Base-by-base conservation (phyloP, 164 flowering plant species). In the Malania oleifera region DNA sequence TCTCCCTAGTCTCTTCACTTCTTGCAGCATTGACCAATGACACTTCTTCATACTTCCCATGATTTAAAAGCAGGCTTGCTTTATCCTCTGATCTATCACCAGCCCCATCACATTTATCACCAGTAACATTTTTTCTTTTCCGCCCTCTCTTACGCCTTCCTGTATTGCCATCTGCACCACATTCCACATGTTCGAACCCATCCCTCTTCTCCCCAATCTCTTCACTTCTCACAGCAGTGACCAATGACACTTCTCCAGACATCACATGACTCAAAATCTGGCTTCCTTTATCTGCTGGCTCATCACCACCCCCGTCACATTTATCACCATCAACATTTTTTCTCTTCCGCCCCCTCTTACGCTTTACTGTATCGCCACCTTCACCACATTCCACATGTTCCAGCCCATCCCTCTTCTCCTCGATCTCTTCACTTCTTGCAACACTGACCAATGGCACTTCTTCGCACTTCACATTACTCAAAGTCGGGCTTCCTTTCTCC, bases 341-440 rank as follows among this genome's bases (percentile, higher is more conserved):
- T 19, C 59, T 56, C 24, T 57, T 68, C 40, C 52, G 52, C 35
- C 22, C 59, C 27, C 35, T 40, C 19, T 26, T 61, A 29, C 50
- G 10, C 31, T 41, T 28, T 37, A 47, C 14, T 9, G 4, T 34
- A 48, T 11, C 23, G 7, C 29, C 56, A 28, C 23, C 60, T 28
- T 45, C 44, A 7, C 3, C 37, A 41, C 46, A 51, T 41, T 50
- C 58, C 19, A 19, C 47, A 2, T n/a, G 18, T 3, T 27, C 52
- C 24, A 12, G 20, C 27, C 37, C 70, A 25, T 41, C 26, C 44
- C 28, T 38, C 28, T 27, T 50, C 35, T 29, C 28, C 59, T 63
- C 31, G 25, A 56, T 26, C 17, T 39, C 15, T 13, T 14, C 43
- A 7, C 15, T 2, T 39, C 5, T 45, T 52, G 34, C 15, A n/a